Percentiles rank a stretch among this genome's conserved stretches.
Evolutionary conservation across 306 rosid species (phyloP).

Genomic region (Erythrophleum fordii): DNA sequence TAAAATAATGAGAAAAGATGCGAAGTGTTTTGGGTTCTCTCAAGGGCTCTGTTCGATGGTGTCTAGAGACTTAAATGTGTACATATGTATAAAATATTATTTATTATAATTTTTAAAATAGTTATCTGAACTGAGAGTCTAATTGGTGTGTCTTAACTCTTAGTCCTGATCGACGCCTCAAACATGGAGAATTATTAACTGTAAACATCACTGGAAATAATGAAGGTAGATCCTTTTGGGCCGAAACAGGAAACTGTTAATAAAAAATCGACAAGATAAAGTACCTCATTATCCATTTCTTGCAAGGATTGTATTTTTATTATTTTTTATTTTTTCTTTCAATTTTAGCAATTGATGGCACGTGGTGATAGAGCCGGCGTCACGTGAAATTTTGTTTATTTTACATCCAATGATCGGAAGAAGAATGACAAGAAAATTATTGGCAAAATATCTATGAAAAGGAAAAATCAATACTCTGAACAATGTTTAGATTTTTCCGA

Average conservation of each 20-base stretch:
- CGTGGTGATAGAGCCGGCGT: conserved; percentile 19
- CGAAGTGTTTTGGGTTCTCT: not conserved
- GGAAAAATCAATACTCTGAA: not conserved
- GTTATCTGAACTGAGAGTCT: no score
- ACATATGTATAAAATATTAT: not conserved
- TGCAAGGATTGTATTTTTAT: conserved; percentile 35
- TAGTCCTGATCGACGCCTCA: no score
- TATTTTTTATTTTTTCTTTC: not conserved
- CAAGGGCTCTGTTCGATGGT: not conserved
- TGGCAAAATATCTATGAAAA: not conserved
- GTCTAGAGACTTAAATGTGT: not conserved
- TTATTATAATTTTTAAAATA: no score
- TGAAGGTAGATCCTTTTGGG: conserved; percentile 25
- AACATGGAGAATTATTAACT: conserved; percentile 3
- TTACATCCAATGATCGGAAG: not conserved
- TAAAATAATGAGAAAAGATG: not conserved
- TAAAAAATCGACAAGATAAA: conserved; percentile 39
- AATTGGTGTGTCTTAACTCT: no score
- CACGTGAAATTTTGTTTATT: conserved; percentile 1
- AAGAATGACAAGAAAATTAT: not conserved
- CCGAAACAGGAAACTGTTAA: conserved; percentile 49
- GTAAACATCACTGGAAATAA: not conserved
- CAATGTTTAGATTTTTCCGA: not conserved
- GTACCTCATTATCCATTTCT: conserved; percentile 44
- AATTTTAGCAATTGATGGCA: conserved; percentile 37